Evolutionary conservation across 176 grass and related monocot species (phyloP), one percentile per base, ranked within the genome.

Genomic region (Metroxylon sagu): DNA sequence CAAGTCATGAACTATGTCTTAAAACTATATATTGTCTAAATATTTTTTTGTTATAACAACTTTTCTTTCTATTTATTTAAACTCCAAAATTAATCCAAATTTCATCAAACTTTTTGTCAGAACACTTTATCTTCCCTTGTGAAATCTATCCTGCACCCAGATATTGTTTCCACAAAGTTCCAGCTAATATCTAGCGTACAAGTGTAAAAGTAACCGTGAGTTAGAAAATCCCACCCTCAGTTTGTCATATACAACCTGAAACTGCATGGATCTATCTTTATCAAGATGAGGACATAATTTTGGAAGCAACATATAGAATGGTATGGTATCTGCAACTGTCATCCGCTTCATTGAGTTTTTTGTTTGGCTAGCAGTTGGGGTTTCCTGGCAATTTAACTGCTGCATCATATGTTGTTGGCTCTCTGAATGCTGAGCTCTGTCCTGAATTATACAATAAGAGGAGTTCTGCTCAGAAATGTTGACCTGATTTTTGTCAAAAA

Each of bases 251-350:
- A 88, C 72, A 64, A 84, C 69, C 73, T 83, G 78, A 64, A 97
- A 76, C 72, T 97, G 78, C 82, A 91, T 91, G 65, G 83, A 80
- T 79, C 19, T 85, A 61, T 91, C 84, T 70, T 97, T 91, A 70
- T 97, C 87, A 29, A 97, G 84, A 57, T 91, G 65, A 60, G 70
- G 93, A 14, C 81, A 77, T 73, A 97, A 76, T 60, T 91, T 88
- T 8, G 87, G 93, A 43, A 97, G 80, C 75, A 97, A 69, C 87
- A 85, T 80, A 56, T 97, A 81, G 65, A 97, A 97, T 69, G 93
- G 69, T 70, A 97, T 89, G 49, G 83, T 75, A 21, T 87, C 81
- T 54, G 54, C 61, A 74, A 63, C 18, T 73, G 88, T 91, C 49
- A 58, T 55, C 57, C 26, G 30, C 30, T 39, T 76, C 69, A 64